Base-by-base conservation (phyloP, 192 early-diverging fungal species). In the Mortierella claussenii region DNA sequence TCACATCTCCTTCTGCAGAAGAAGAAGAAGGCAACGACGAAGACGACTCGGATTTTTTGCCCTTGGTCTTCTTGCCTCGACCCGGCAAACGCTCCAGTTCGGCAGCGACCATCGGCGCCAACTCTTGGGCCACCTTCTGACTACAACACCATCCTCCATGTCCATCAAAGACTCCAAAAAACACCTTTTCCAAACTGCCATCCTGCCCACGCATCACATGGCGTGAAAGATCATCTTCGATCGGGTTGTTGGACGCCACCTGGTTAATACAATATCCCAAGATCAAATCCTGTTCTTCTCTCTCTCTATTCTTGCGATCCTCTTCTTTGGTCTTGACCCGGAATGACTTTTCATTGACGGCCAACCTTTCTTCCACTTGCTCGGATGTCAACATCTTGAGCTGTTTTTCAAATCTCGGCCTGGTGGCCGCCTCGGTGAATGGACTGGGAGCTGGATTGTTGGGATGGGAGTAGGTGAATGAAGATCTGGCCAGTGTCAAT, bases 151-250 rank as follows among this genome's bases (percentile, higher is more conserved):
- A 83, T 23, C 86, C 86, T 66, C 79, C 80, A 34, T 87, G 86
- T 8, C 86, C 86, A 70, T 87, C 86, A 76, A 79, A 87, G 32
- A 87, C 75, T 10, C 83, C 86, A 65, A 80, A 83, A 56, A 85
- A 80, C 23, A 80, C 69, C 50, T 75, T 80, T 17, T 82, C 68
- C 9, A 70, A 66, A 6, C 51, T 46, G 44, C 74, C 79, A 18
- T 69, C 58, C 28, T 79, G 47, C 30, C 55, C 59, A 21, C 60
- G 46, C n/a, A 68, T 44, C 10, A 74, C 70, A 69, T 65, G 62
- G 24, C 68, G 66, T 47, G 80, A 82, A 33, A 81, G 70, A 56
- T 81, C 69, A 47, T 87, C 86, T 50, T 87, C 86, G 1, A 82
- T 69, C 10, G 86, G 86, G 31, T 83, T 78, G 52, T 87, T 87